Evolutionary conservation across 2,329 filamentous ascomycete species (phyloP), one percentile per base, ranked within the genome.

Genomic region (Lasiodiplodia citricola): DNA sequence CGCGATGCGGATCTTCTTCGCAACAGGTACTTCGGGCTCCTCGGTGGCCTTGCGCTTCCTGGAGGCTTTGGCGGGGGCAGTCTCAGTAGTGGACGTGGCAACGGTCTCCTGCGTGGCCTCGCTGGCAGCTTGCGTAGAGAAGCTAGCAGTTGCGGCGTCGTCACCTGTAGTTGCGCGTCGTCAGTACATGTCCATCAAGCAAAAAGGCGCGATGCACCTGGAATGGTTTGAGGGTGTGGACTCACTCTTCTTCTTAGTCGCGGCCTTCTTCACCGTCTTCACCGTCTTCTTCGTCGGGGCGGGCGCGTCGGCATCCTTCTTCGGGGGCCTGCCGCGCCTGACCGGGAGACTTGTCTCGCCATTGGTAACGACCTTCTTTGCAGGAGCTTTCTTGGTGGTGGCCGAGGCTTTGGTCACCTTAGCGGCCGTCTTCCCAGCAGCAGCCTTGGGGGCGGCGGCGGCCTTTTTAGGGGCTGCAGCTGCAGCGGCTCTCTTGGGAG

Each of bases 321-420:
- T 70, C 5, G 69, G 35, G 8, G 58, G 38, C 44, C 52, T 35
- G 21, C 52, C 52, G 63, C 60, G 58, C 47, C 41, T 60, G 18
- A 54, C 41, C 14, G 66, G 66, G 37, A 58, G 64, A 50, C 70
- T 71, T 60, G 64, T 68, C 60, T 74, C 73, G 51, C 74, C 64
- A 68, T 77, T 78, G 35, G 74, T 28, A 21, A 77, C 74, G 70
- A 77, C 74, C 72, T 75, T 80, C 69, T 75, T 75, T 25, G 71
- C 69, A 5, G 71, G 55, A 41, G 73, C 73, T n/a, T 70, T 66
- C 37, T 72, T 70, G 28, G 71, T 70, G 21, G 68, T 75, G 37
- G 66, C 37, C 25, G 66, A 16, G 11, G 66, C 31, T 23, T 64
- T 68, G 51, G 64, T 57, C 28, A 35, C 16, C 63, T 75, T 76